Conservation (phyloP, 2,329 filamentous ascomycete genomes). For the Penicillium sp. region DNA sequence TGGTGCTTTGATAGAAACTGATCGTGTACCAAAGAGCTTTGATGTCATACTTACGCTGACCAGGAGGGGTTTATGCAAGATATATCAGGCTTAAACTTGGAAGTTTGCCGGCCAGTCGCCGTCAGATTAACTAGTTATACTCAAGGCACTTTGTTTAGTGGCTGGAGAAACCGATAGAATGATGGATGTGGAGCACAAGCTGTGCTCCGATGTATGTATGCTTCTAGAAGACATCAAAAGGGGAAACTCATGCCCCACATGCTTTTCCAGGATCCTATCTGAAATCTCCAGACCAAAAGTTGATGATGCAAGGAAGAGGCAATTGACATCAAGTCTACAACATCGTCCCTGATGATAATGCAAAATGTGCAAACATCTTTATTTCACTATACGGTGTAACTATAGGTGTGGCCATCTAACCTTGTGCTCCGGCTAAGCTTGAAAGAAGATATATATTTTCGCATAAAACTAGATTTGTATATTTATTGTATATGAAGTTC, state of each 20-base stretch:
- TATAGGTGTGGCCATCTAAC: too few species aligned
- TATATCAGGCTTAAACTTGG: slow-evolving; percentile 7
- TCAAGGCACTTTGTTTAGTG: slow-evolving; percentile 14
- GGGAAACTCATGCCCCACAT: slow-evolving; percentile 10
- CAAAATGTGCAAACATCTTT: slow-evolving; percentile 13
- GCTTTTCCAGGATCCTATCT: slow-evolving; percentile 6
- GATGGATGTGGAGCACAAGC: slow-evolving; percentile 11
- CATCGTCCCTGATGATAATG: neutral
- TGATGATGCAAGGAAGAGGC: slow-evolving; percentile 5
- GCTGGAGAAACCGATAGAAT: slow-evolving; percentile 8
- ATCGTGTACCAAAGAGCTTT: slow-evolving; percentile 10
- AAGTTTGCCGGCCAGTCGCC: neutral
- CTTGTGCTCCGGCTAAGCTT: too few species aligned
- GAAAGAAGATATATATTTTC: too few species aligned
- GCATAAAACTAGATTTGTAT: too few species aligned
- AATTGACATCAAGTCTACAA: slow-evolving; percentile 18
- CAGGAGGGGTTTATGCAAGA: neutral
- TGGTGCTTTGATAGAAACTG: neutral
- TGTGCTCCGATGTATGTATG: slow-evolving; percentile 2
- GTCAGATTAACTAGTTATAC: slow-evolving; percentile 14
- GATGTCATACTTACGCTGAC: slow-evolving; percentile 36
- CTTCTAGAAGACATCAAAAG: slow-evolving; percentile 6
- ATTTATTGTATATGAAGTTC: too few species aligned
- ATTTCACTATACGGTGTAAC: neutral
- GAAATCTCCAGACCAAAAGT: slow-evolving; percentile 11